A percentile compares a stretch with the other conserved stretches of the same genome.
phyloP scores from a whole-genome alignment of 768 basidiomycete genomes.

The Mycena belliarum region DNA sequence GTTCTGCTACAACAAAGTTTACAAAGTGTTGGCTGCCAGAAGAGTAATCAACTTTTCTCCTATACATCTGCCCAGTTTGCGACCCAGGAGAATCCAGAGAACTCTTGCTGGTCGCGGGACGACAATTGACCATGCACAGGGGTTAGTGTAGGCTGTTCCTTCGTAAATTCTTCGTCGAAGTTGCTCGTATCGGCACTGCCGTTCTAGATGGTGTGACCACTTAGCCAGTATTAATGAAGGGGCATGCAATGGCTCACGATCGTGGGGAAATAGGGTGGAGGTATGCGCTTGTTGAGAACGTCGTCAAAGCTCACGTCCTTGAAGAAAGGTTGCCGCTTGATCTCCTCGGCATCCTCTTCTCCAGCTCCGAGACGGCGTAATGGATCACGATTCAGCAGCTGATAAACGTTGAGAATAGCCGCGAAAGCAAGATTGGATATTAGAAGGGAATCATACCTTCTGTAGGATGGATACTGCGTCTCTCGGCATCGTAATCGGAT shows the following conservation, averaged over 20 bases:
- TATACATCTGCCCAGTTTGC: conserved; percentile 60
- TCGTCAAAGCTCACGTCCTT: conserved; percentile 97
- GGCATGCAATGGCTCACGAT: conserved; percentile 62
- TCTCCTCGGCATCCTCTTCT: conserved; percentile 92
- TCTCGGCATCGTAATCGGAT: conserved; percentile 98
- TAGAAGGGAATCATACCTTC: conserved; percentile 56
- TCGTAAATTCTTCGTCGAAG: conserved; percentile 97
- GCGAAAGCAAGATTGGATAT: background rate
- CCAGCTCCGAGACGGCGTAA: conserved; percentile 86
- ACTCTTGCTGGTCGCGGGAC: conserved; percentile 88
- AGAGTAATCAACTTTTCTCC: background rate
- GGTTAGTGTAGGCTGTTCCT: conserved; percentile 94
- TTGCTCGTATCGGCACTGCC: conserved; percentile 88
- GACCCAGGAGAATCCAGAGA: conserved; percentile 97
- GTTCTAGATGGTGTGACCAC: conserved; percentile 46
- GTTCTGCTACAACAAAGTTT: conserved; percentile 9
- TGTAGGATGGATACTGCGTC: conserved; percentile 95
- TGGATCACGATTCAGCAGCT: conserved; percentile 94
- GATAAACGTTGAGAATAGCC: conserved; percentile 14
- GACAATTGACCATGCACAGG: conserved; percentile 95
- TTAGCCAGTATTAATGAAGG: conserved; percentile 12
- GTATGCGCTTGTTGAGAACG: conserved; percentile 95
- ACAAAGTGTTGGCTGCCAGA: conserved; percentile 12
- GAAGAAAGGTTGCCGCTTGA: conserved; percentile 98
- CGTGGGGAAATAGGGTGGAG: conserved; percentile 95